These are phyloP conservation scores for Aspergillus hancockii DNA, from an alignment of 495 filamentous ascomycete genomes.

Conservation along the genomic window DNA sequence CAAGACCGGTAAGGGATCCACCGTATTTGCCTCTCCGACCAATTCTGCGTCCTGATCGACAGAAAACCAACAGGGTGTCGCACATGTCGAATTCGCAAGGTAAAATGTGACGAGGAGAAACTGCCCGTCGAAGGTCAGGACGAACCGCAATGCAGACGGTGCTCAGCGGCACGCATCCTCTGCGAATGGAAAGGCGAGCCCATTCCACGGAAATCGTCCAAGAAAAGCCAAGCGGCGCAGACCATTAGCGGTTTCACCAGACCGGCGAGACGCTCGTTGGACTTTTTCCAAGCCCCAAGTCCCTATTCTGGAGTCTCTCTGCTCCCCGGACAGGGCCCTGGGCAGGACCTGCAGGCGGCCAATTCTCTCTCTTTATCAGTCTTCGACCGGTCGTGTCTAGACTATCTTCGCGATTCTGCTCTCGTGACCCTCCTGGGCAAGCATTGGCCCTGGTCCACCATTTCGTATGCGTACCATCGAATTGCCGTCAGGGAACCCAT, in stretches of 20 bases:
- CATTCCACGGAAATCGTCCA: conserved; percentile 24
- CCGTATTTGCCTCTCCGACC: too few species aligned
- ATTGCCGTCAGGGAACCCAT: conserved; percentile 34
- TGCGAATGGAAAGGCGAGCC: conserved; percentile 37
- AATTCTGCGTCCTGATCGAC: neutral
- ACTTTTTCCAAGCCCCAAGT: neutral
- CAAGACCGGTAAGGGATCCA: conserved; percentile 30
- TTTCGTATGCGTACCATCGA: conserved; percentile 35
- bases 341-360: conserved; percentile 24
- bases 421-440: conserved; percentile 36
- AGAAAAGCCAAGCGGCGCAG: conserved; percentile 13
- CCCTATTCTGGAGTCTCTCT: conserved; percentile 9
- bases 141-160: conserved; percentile 36
- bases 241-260: neutral
- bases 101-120: conserved; percentile 41
- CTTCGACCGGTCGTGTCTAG: conserved; percentile 31
- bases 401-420: conserved; percentile 32
- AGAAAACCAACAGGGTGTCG: conserved; percentile 29
- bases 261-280: neutral
- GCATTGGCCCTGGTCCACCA: conserved; percentile 37
- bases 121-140: conserved; percentile 18
- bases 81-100: conserved; percentile 38
- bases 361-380: conserved; percentile 31
- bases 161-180: conserved; percentile 25
- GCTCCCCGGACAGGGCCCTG: conserved; percentile 9